Evolutionary conservation across 1,284 basidiomycete genomes (phyloP), one percentile per base, ranked within the genome.

Genomic region (Apiotrichum brassicae): DNA sequence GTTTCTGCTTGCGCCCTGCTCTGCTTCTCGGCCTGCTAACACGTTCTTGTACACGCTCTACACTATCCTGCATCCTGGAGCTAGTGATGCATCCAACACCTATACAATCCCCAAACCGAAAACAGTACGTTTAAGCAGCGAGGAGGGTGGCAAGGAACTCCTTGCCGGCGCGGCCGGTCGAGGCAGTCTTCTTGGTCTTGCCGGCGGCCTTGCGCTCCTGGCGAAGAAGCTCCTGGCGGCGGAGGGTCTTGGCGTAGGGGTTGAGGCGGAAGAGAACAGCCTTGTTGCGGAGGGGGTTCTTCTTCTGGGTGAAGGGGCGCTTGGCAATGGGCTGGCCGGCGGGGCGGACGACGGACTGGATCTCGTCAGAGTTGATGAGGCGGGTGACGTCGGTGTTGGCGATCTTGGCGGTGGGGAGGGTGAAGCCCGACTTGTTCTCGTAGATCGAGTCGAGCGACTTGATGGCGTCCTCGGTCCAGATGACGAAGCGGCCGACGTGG

Each of bases 401-500:
- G 76, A 98, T 94, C 85, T 98, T 99, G 74, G 94, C 85, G 33
- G 84, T 80, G 58, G 92, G 92, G 60, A 97, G 83, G 75, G 84
- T 63, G 79, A 92, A 95, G 72, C 93, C 87, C 77, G 91, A 91
- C 86, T 98, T 99, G 82, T 84, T 81, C 61, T 81, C 94, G 75
- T 90, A 99, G 65, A 98, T 84, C 64, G 88, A 85, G 76, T 98
- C 95, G 51, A 99, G 86, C 60, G 87, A 81, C 56, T 78, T 81
- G 76, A 98, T 97, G 42, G 95, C 95, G 70, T 81, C 80, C 79
- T 97, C 88, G 56, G 95, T 98, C 94, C 94, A 99, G 81, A 99
- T 95, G 75, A 97, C 81, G 79, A 99, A 98, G 61, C 95, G 89
- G 59, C 95, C 95, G 58, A 99, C 83, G 76, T 98, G 95, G 65